These are phyloP conservation scores for Fusarium vanettenii DNA, from an alignment of 2,329 filamentous ascomycete genomes.

Conservation along the genomic window DNA sequence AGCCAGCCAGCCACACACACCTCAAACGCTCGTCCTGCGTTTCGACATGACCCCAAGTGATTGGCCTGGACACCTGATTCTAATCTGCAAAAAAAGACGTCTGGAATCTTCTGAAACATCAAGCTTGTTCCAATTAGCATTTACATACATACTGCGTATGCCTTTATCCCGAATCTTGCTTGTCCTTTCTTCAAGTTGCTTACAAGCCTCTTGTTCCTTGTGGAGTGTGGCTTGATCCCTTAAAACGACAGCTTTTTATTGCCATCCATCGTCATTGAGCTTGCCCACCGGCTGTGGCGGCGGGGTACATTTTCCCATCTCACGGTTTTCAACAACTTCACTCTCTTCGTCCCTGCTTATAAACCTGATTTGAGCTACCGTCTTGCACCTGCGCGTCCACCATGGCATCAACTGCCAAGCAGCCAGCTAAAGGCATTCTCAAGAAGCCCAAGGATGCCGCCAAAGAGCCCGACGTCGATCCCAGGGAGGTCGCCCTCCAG, in stretches of 20 bases:
- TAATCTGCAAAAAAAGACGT: background rate
- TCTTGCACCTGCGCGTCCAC: background rate
- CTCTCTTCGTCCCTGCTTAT: constrained; percentile 4
- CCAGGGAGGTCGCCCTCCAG: constrained; percentile 76
- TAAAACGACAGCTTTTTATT: constrained; percentile 2
- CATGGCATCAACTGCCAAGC: constrained; percentile 47
- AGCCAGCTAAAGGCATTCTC: constrained; percentile 66
- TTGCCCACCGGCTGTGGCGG: constrained; percentile 15
- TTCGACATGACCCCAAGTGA: background rate
- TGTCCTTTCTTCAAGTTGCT: background rate
- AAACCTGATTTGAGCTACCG: background rate
- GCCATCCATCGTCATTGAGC: background rate
- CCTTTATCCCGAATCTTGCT: background rate
- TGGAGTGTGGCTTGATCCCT: constrained; percentile 21
- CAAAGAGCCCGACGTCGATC: constrained; percentile 50
- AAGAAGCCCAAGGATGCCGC: constrained; percentile 60
- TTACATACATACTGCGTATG: background rate
- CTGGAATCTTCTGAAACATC: background rate
- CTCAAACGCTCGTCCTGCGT: constrained; percentile 4
- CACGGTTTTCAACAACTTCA: background rate
- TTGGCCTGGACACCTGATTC: background rate
- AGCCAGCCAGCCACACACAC: background rate
- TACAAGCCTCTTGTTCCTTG: constrained; percentile 7
- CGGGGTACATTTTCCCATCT: constrained; percentile 9
- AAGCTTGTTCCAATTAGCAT: background rate